Conservation (phyloP, 1,284 basidiomycete species). For the Boletellus sp. region DNA sequence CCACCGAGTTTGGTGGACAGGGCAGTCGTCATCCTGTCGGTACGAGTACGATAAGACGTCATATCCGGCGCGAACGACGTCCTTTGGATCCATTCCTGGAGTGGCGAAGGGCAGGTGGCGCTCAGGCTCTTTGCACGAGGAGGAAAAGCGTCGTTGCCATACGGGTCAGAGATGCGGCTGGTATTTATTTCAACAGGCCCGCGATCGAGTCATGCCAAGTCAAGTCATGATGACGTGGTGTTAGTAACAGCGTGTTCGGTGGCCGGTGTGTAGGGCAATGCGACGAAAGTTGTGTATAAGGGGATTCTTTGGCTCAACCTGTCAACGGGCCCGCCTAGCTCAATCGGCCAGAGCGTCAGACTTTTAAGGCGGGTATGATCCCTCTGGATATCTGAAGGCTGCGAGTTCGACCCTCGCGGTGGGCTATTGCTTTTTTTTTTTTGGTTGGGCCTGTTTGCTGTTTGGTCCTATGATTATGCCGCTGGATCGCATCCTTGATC, state of each 20-base stretch:
- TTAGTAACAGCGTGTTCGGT: slow-evolving; percentile 10
- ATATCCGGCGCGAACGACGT: slow-evolving; percentile 3
- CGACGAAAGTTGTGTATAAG: no score
- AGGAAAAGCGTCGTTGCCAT: slow-evolving; percentile 11
- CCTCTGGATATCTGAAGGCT: slow-evolving; percentile 80
- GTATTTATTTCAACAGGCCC: no score
- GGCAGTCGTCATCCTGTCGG: slow-evolving; percentile 1
- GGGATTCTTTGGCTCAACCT: no score
- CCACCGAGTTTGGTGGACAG: slow-evolving; percentile 1
- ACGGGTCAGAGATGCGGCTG: no score
- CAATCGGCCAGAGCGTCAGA: slow-evolving; percentile 53
- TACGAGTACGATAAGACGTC: slow-evolving; percentile 1
- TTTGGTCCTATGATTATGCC: no score
- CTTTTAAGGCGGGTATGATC: slow-evolving; percentile 51
- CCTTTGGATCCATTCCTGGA: slow-evolving; percentile 11
- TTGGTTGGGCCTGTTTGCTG: slow-evolving; percentile 14
- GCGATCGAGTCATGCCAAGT: background rate
- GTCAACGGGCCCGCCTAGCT: slow-evolving; percentile 53
- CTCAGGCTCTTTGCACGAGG: background rate
- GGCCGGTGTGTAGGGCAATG: background rate
- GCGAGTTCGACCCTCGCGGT: slow-evolving; percentile 91
- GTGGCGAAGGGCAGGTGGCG: slow-evolving; percentile 22
- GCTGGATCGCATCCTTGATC: background rate
- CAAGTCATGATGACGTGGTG: slow-evolving; percentile 2
- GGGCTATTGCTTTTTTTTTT: slow-evolving; percentile 56